Conservation (phyloP, 2,329 filamentous ascomycete genomes). For the Fusarium torulosum region DNA sequence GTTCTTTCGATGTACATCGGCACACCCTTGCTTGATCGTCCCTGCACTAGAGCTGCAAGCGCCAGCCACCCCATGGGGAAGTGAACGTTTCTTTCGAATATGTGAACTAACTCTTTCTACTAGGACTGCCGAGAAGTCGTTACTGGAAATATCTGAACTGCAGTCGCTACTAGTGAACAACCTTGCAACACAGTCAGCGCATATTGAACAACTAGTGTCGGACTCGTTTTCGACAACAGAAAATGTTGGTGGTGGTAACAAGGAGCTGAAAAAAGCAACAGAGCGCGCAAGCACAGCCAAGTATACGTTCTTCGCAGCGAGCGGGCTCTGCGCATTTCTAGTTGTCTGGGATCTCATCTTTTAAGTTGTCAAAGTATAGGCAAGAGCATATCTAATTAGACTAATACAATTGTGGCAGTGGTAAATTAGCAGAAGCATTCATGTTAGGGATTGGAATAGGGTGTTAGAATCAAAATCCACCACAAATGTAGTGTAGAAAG, state of each 20-base stretch:
- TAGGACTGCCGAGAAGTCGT: conserved; percentile 88
- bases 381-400: conserved; percentile 13
- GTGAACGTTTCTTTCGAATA: conserved; percentile 2
- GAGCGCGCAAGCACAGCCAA: conserved; percentile 78
- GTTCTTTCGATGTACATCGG: conserved; percentile 5
- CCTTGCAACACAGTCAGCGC: conserved; percentile 84
- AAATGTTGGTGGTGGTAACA: conserved; percentile 91
- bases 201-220: conserved; percentile 88
- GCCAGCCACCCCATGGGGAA: conserved; percentile 18
- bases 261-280: conserved; percentile 86
- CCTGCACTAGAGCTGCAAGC: conserved; percentile 15
- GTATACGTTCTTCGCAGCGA: conserved; percentile 84
- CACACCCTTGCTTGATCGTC: conserved; percentile 15
- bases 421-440: neutral
- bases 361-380: conserved; percentile 20
- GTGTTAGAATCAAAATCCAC: neutral
- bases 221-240: conserved; percentile 86
- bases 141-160: conserved; percentile 92
- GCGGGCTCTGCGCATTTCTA: conserved; percentile 79
- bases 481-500: neutral
- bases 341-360: conserved; percentile 82
- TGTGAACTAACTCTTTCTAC: conserved; percentile 34
- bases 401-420: neutral
- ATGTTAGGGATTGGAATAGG: conserved; percentile 1
- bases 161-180: conserved; percentile 91